Percentiles rank a stretch among this genome's conserved stretches.
These are phyloP conservation scores for Salvia hispanica DNA, from an alignment of 257 asterid species.

Conservation along the genomic window DNA sequence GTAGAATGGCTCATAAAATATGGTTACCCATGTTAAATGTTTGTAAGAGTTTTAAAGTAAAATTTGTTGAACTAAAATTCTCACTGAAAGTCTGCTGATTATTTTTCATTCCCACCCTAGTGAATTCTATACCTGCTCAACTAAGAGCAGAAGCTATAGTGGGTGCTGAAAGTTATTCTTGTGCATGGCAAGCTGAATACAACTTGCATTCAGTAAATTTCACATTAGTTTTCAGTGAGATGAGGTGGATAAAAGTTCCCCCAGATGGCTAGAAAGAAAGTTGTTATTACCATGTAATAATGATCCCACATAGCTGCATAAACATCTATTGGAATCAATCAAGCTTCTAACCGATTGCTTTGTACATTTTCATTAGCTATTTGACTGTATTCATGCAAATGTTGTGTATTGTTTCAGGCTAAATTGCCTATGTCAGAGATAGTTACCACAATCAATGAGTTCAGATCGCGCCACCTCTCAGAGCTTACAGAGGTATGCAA, in stretches of 20 bases:
- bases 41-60: not conserved
- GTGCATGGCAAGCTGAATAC: not conserved
- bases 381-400: not conserved
- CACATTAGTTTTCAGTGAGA: not conserved
- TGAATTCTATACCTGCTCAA: slow-evolving; percentile 7
- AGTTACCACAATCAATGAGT: slow-evolving; percentile 90
- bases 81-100: slow-evolving; percentile 6
- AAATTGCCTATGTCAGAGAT: slow-evolving; percentile 91
- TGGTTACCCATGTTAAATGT: slow-evolving; percentile 19
- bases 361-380: slow-evolving; percentile 13
- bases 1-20: slow-evolving; percentile 36
- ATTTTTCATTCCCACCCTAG: slow-evolving; percentile 1
- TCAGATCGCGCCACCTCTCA: slow-evolving; percentile 94
- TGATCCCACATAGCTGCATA: not conserved
- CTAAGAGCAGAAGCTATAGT: not conserved
- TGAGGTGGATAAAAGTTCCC: slow-evolving; percentile 10
- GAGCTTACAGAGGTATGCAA: slow-evolving; percentile 90
- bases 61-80: not conserved
- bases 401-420: slow-evolving; percentile 52
- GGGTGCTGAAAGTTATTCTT: slow-evolving; percentile 5
- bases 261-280: not conserved
- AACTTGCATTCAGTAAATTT: slow-evolving; percentile 10
- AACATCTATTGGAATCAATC: slow-evolving; percentile 20
- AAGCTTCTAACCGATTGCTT: not conserved
- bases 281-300: not conserved